These are phyloP conservation scores for Testicularia cyperi DNA, from an alignment of 1,284 basidiomycete genomes.

Conservation along the genomic window DNA sequence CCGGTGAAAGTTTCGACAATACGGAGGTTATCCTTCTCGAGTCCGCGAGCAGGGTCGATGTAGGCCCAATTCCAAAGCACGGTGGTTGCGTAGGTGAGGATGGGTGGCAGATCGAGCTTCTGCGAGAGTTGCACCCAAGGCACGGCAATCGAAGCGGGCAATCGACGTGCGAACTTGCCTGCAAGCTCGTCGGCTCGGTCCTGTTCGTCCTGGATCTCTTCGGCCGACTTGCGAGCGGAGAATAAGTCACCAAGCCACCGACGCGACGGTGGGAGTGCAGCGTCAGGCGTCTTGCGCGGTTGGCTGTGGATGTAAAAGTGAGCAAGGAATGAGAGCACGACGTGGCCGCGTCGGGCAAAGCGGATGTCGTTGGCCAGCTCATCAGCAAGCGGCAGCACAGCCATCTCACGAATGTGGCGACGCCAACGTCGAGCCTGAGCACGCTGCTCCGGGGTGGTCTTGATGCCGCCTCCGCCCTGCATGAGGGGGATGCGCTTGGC, in stretches of 20 bases:
- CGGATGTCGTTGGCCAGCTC: constrained; percentile 45
- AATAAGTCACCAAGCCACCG: constrained; percentile 33
- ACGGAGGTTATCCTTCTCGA: constrained; percentile 45
- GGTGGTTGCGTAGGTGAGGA: constrained; percentile 89
- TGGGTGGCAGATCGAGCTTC: constrained; percentile 79
- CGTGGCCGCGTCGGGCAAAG: constrained; percentile 70
- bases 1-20: constrained; percentile 76
- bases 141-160: constrained; percentile 74
- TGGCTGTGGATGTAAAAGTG: constrained; percentile 86
- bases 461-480: constrained; percentile 42
- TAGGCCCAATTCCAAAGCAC: constrained; percentile 87
- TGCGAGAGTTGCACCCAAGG: constrained; percentile 71
- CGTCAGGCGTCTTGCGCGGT: constrained; percentile 37
- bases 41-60: constrained; percentile 48
- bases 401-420: constrained; percentile 63
- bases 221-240: constrained; percentile 13
- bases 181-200: constrained; percentile 29
- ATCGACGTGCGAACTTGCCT: constrained; percentile 62
- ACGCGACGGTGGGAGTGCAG: not conserved
- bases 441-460: constrained; percentile 21
- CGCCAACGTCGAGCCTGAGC: constrained; percentile 66
- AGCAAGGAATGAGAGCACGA: constrained; percentile 79
- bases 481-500: constrained; percentile 60
- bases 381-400: constrained; percentile 34
- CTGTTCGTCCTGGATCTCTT: constrained; percentile 27